phyloP scores from a whole-genome alignment of 345 rosid genomes.

The Bruguiera sexangula region DNA sequence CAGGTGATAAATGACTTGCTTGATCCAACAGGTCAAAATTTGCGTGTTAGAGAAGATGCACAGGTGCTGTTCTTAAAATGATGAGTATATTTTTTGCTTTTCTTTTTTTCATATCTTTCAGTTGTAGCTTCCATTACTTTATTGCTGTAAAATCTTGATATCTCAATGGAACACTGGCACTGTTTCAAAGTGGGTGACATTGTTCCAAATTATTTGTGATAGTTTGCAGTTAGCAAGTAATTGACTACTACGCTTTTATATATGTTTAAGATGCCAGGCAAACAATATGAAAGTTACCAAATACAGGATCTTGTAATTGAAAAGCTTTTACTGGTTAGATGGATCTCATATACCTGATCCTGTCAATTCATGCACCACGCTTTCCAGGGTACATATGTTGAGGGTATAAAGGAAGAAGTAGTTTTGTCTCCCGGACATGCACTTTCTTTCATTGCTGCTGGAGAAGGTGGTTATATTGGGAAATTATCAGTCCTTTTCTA shows the following conservation, averaged over 20 bases:
- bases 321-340: neutral
- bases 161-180: no score
- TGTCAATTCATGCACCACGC: neutral
- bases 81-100: neutral
- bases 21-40: conserved; percentile 98
- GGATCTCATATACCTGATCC: neutral
- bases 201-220: no score
- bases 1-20: conserved; percentile 99
- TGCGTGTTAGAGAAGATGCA: conserved; percentile 98
- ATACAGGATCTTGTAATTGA: neutral
- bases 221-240: no score
- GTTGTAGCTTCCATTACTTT: no score
- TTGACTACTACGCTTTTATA: neutral
- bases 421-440: conserved; percentile 99
- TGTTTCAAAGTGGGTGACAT: no score
- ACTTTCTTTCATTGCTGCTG: conserved; percentile 97
- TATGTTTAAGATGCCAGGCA: neutral
- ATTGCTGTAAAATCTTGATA: no score
- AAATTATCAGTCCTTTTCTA: neutral
- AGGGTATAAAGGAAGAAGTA: conserved; percentile 99
- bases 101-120: neutral
- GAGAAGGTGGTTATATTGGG: conserved; percentile 63
- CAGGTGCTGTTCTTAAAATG: conserved; percentile 57
- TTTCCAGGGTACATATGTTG: conserved; percentile 94
- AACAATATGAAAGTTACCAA: neutral